Evolutionary conservation across 176 grass and related monocot genomes (phyloP).

Genomic region (Panicum miliaceum): DNA sequence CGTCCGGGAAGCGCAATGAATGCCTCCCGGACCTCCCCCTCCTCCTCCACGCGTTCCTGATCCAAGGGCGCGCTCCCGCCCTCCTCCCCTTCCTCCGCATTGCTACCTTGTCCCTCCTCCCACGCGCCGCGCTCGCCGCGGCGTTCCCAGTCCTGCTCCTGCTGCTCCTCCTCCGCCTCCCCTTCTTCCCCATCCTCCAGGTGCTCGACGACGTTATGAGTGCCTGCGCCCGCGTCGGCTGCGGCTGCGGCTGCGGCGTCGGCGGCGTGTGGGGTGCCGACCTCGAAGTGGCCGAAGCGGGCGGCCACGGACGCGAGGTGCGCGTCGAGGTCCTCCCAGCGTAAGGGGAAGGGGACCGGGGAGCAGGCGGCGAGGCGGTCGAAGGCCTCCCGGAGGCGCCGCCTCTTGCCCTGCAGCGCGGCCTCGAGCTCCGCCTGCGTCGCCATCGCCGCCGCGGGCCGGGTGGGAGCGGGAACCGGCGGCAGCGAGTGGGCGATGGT

Average conservation of each 20-base stretch:
- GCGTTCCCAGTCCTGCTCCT: not conserved
- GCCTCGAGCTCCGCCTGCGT: conserved; percentile 38
- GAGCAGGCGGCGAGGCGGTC: conserved; percentile 44
- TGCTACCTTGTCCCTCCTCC: not conserved
- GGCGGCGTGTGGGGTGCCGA: not conserved
- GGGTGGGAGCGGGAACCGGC: not conserved
- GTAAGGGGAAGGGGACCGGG: conserved; percentile 44
- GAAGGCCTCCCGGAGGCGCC: conserved; percentile 50
- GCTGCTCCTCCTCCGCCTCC: not conserved
- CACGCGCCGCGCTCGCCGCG: not conserved
- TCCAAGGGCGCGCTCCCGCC: not conserved
- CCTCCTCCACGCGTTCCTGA: not conserved
- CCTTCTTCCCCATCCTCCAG: too few species aligned
- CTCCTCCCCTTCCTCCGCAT: not conserved
- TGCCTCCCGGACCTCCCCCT: not conserved
- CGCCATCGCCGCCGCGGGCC: not conserved
- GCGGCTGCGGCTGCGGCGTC: not conserved
- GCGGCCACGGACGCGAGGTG: conserved; percentile 49
- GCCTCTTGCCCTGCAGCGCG: conserved; percentile 44
- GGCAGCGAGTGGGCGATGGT: conserved; percentile 23
- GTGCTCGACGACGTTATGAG: not conserved
- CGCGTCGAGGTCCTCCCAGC: conserved; percentile 57
- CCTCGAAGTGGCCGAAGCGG: conserved; percentile 18
- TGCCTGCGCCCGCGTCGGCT: not conserved
- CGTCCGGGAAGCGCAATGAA: not conserved